Evolutionary conservation across 768 basidiomycete species (phyloP), one percentile per base, ranked within the genome.

Genomic region (Mycena albidolilacea): DNA sequence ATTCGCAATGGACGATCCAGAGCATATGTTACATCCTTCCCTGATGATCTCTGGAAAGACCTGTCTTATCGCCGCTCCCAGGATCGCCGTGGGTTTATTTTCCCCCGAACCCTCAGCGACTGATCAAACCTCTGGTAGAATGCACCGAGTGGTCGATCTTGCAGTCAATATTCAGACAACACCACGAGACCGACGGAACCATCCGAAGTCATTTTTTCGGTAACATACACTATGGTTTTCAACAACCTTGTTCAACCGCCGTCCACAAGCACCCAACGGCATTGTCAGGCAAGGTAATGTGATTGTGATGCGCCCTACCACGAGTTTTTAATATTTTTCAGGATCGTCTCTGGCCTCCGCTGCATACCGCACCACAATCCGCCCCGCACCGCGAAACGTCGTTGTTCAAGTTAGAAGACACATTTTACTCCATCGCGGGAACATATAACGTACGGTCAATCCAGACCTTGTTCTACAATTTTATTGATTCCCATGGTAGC

Each of bases 61-160:
- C 52, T 72, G 1, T 44, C 21, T 4, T 11, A 38, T 30, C n/a
- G 35, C 46, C 55, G 23, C 37, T 17, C 23, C 14, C 17, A 64
- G 19, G 35, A 39, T 55, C 19, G 30, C 30, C 30, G 71, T 67
- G 41, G 48, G 71, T 72, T 64, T n/a, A 23, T 21, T 30, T 19
- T 50, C 41, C 17, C 21, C 35, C 35, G 3, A 17, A 5, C 30
- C 9, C 8, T 11, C 15, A 3, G 1, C 44, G 15, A 54, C 30
- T 57, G 15, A 46, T 48, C 44, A 10, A 58, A 23, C n/a, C 10
- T 7, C 62, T 8, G 21, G 43, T 63, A 72, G 71, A 48, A 12
- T 30, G 10, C 50, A 38, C 39, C 15, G 8, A 63, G 8, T 67
- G 71, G 71, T 19, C 71, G 1, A 62, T 72, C 4, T 17, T 19